Percentiles rank a stretch among this genome's conserved stretches.
These are phyloP conservation scores for Filosporella fistucella DNA, from an alignment of 495 filamentous ascomycete species.

Conservation along the genomic window DNA sequence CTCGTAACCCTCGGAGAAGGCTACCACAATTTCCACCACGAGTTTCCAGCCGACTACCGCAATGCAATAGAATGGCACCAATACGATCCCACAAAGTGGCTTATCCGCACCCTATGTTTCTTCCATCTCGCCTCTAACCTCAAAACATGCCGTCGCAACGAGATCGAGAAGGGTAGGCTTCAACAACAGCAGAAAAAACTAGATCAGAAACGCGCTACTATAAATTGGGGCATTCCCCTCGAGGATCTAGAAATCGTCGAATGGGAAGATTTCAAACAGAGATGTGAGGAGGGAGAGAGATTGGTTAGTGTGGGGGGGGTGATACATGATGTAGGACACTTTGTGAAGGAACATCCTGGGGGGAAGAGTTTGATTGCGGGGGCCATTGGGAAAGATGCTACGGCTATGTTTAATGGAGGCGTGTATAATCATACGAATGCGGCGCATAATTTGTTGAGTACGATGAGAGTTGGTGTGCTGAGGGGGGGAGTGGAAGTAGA, in stretches of 20 bases:
- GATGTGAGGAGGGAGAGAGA: constrained; percentile 9
- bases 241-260: constrained; percentile 18
- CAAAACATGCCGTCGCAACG: constrained; percentile 17
- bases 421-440: constrained; percentile 20
- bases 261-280: constrained; percentile 20
- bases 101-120: constrained; percentile 15
- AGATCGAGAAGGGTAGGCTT: constrained; percentile 19
- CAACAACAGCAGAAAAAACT: constrained; percentile 16
- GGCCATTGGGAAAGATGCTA: constrained; percentile 29
- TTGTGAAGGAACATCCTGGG: constrained; percentile 26
- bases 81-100: constrained; percentile 26
- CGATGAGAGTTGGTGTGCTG: constrained; percentile 6
- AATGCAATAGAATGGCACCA: constrained; percentile 30
- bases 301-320: constrained; percentile 17
- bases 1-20: constrained; percentile 27
- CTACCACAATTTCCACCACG: constrained; percentile 32
- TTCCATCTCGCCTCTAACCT: constrained; percentile 19
- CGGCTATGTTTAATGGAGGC: constrained; percentile 25
- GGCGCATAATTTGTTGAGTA: constrained; percentile 6
- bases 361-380: constrained; percentile 21
- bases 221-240: constrained; percentile 24
- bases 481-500: constrained; percentile 4
- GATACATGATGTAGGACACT: constrained; percentile 17
- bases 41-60: constrained; percentile 29
- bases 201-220: constrained; percentile 11